Evolutionary conservation across 306 rosid genomes (phyloP).

Genomic region (Cercis canadensis): DNA sequence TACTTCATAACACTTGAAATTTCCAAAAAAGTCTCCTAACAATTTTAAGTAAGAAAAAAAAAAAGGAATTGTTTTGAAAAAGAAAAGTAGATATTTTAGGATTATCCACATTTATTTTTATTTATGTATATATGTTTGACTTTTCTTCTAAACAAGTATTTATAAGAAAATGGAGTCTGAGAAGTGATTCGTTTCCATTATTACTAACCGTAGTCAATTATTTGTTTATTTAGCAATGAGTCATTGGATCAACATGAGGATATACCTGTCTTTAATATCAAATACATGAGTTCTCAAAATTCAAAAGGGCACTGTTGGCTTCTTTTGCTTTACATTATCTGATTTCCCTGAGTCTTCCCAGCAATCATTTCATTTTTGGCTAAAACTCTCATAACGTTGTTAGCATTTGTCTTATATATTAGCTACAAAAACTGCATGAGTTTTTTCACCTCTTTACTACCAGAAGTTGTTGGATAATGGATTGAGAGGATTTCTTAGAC

Average conservation of each 20-base stretch:
- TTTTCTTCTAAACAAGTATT: not conserved
- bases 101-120: too few species aligned
- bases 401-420: conserved; percentile 39
- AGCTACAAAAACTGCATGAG: conserved; percentile 12
- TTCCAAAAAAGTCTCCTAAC: too few species aligned
- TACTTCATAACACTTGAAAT: too few species aligned
- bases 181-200: conserved; percentile 29
- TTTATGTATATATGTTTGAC: too few species aligned
- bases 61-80: too few species aligned
- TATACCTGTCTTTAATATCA: too few species aligned
- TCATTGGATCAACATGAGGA: conserved; percentile 1
- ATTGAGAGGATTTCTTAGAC: not conserved
- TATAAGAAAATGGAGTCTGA: conserved; percentile 27
- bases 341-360: conserved; percentile 13
- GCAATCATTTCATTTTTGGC: conserved; percentile 37
- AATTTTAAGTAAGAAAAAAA: too few species aligned
- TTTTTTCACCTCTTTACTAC: not conserved
- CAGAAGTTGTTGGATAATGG: conserved; percentile 39
- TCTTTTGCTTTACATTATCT: conserved; percentile 20
- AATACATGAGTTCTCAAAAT: conserved; percentile 32
- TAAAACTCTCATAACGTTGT: conserved; percentile 16
- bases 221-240: conserved; percentile 17
- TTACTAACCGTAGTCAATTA: conserved; percentile 23
- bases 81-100: too few species aligned
- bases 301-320: conserved; percentile 31